phyloP scores from a whole-genome alignment of 805 yeast genomes.

The Starmerella vaccinii region DNA sequence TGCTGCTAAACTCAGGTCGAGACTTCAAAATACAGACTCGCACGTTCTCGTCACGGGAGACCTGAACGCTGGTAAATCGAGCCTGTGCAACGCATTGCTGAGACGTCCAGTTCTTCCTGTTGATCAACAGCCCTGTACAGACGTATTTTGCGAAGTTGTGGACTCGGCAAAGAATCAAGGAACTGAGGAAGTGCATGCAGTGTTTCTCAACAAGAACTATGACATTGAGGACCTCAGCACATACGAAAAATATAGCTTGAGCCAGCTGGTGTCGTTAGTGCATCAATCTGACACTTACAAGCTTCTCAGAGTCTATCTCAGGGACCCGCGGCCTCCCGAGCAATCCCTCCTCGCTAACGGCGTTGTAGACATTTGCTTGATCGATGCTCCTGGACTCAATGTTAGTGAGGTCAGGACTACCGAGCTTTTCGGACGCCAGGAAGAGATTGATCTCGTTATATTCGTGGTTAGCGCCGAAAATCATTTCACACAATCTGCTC shows the following conservation, averaged over 20 bases:
- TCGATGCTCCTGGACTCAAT: constrained; percentile 96
- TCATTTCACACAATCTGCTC: constrained; percentile 87
- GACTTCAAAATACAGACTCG: constrained; percentile 85
- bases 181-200: constrained; percentile 88
- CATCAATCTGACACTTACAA: constrained; percentile 61
- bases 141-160: constrained; percentile 87
- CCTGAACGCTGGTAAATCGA: constrained; percentile 89
- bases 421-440: constrained; percentile 90
- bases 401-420: constrained; percentile 89
- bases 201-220: constrained; percentile 40
- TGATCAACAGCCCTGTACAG: constrained; percentile 96
- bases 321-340: constrained; percentile 57
- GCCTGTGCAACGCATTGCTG: constrained; percentile 84
- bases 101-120: constrained; percentile 74
- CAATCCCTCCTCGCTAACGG: constrained; percentile 77
- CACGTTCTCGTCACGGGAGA: constrained; percentile 96
- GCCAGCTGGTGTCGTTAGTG: constrained; percentile 58
- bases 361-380: constrained; percentile 78
- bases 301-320: constrained; percentile 68
- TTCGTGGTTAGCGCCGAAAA: constrained; percentile 95
- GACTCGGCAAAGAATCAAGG: constrained; percentile 69
- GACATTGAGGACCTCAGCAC: constrained; percentile 52
- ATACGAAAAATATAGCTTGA: constrained; percentile 45
- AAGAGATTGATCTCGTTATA: constrained; percentile 90
- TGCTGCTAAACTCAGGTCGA: constrained; percentile 56